Evolutionary conservation across 2,329 filamentous ascomycete species (phyloP), one percentile per base, ranked within the genome.

Genomic region (Hypoxylon sp.): DNA sequence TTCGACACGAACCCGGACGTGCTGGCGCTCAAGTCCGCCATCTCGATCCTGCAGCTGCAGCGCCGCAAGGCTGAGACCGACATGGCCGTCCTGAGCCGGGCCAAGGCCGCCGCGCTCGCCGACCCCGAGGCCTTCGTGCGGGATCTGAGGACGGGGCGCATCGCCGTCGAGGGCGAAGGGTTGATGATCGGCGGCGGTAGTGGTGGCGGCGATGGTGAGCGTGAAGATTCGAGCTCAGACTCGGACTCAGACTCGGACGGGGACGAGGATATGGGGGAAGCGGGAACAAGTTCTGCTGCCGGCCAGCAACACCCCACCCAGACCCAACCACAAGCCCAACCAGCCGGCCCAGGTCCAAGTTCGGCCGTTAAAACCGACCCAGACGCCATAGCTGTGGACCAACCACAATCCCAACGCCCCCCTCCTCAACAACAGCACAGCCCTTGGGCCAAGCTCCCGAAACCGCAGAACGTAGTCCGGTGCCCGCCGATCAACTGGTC

Each of bases 401-500:
- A 20, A 14, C 11, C 38, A 22, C 20, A 64, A 22, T 11, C 24
- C 38, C n/a, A 67, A 67, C 65, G 66, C 14, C 67, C 38, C 14
- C 67, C 38, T 5, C 40, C 44, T 20, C 28, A 32, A 24, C 42
- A 22, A 33, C 20, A 64, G 45, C 40, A 55, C 36, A 16, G 61
- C 32, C 28, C 80, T 2, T 93, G 93, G 81, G 82, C 86, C 2
- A 80, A 80, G 16, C 85, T 97, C 12, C 94, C 94, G 0, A 85
- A 85, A 12, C 88, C 92, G 5, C 95, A 97, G 77, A 91, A 91
- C 71, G 82, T 98, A 0, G 90, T 96, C 24, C 89, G 94, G 40
- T 93, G 90, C 80, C 95, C 95, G 7, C 91, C 93, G 7, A 90
- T 98, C 74, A 97, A 97, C 81, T 98, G 95, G 95, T 88, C 89